These are phyloP conservation scores for Salvia rosmarinus DNA, from an alignment of 257 asterid genomes.

Conservation along the genomic window DNA sequence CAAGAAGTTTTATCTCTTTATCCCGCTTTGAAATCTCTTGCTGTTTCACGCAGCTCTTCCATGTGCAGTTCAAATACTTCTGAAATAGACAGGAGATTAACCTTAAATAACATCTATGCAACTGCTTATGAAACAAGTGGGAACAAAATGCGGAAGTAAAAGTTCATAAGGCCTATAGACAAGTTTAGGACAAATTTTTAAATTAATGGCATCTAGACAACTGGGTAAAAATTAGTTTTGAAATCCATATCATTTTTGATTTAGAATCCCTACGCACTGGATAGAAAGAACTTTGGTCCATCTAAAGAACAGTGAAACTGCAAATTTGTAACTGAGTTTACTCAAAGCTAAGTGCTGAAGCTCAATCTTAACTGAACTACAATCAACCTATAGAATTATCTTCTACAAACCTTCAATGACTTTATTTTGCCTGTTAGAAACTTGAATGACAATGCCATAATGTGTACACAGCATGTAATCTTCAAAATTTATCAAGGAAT, in stretches of 20 bases:
- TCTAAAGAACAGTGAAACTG: neutral
- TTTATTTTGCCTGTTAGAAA: neutral
- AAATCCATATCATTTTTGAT: constrained; percentile 11
- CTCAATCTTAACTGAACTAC: neutral
- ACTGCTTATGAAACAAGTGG: neutral
- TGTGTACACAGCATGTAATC: neutral
- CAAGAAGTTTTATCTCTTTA: constrained; percentile 85
- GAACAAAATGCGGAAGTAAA: neutral
- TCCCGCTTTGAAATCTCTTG: constrained; percentile 85
- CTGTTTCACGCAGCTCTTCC: constrained; percentile 96
- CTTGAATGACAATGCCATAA: neutral
- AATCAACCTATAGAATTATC: constrained; percentile 1
- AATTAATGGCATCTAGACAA: constrained; percentile 1
- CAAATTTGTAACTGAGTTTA: neutral
- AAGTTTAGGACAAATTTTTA: neutral
- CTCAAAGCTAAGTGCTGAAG: neutral
- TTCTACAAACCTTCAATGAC: constrained; percentile 19
- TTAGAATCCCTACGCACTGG: neutral
- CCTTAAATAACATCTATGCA: neutral
- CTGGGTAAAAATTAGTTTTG: neutral
- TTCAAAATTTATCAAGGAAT: neutral
- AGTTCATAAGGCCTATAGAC: neutral
- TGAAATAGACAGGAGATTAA: constrained; percentile 46
- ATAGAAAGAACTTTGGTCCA: neutral
- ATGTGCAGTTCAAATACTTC: constrained; percentile 89